These are phyloP conservation scores for Aspergillus asperescens DNA, from an alignment of 495 filamentous ascomycete species.

Conservation along the genomic window DNA sequence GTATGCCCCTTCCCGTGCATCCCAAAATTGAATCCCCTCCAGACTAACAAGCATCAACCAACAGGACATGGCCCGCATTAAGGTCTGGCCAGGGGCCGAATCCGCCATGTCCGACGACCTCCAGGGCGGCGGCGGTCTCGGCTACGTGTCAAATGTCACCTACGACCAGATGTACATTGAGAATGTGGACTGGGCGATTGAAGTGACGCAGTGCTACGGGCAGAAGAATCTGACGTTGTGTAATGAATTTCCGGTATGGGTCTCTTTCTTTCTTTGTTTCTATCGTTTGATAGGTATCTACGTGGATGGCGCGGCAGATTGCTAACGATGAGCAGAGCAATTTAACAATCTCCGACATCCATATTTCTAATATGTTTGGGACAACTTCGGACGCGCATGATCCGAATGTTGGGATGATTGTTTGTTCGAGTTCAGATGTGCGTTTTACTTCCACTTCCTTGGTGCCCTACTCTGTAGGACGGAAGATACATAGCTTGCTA, in stretches of 20 bases:
- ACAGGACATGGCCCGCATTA: conserved; percentile 62
- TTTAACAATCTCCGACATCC: conserved; percentile 52
- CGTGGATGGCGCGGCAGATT: too few relatives aligned
- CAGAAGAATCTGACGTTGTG: conserved; percentile 59
- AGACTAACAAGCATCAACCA: conserved; percentile 4
- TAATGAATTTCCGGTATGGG: conserved; percentile 47
- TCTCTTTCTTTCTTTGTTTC: not conserved
- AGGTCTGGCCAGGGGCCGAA: conserved; percentile 58
- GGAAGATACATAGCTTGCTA: not conserved
- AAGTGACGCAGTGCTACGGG: conserved; percentile 62
- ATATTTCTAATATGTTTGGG: conserved; percentile 51
- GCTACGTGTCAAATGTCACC: conserved; percentile 51
- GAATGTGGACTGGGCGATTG: conserved; percentile 61
- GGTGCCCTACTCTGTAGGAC: not conserved
- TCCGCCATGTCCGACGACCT: conserved; percentile 50
- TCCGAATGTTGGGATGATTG: conserved; percentile 49
- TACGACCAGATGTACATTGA: conserved; percentile 51
- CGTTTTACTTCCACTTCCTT: conserved; percentile 8
- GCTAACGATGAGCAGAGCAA: conserved; percentile 32
- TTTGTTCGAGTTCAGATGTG: conserved; percentile 50
- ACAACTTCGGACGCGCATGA: conserved; percentile 48
- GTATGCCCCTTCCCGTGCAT: conserved; percentile 17
- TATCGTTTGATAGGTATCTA: too few relatives aligned
- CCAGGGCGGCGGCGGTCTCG: conserved; percentile 56
- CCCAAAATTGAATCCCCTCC: not conserved